Base-by-base conservation (phyloP, 2,329 filamentous ascomycete genomes). In the Aphanocladium album region DNA sequence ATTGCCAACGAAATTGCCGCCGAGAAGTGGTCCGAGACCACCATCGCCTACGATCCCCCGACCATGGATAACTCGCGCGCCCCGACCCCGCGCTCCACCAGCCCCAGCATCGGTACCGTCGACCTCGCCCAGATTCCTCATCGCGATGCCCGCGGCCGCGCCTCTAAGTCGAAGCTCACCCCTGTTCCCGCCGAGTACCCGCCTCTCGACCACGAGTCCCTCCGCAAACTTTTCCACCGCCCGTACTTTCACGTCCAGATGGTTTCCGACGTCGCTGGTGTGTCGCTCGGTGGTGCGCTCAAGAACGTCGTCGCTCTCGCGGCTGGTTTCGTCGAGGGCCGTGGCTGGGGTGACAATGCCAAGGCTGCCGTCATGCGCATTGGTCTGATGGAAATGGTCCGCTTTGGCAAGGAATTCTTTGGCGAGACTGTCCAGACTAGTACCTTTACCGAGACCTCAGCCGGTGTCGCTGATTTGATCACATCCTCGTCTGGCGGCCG, bases 311-410 rank as follows among this genome's bases (percentile, higher is more conserved):
- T 99, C 60, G 95, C 95, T 5, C 80, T 99, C 19, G 93, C 92
- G 5, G 93, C 95, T 35, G 95, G 95, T 61, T 99, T 96, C 74
- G 92, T 98, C 49, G 91, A 96, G 66, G 95, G 95, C 39, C 85
- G 93, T 63, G 93, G 93, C 66, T 99, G 95, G 93, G 95, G 95
- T 70, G 93, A 98, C 79, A 99, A 98, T 68, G 93, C 93, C 66
- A 98, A 99, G 79, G 92, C 95, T n/a, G 95, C 95, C 50, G 88
- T 99, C 63, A 98, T 99, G 91, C 90, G 95, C 46, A 89, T 98
- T 21, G 95, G 95, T 8, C 85, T 99, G 50, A 83, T 97, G 68
- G 95, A 99, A 77, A 96, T 97, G 89, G 91, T 98, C 70, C 89
- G 90, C 72, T 99, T 99, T 67, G 93, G 93, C 65, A 91, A 93